Conservation (phyloP, 208 protist genomes). For the Acanthamoeba lenticulata region DNA sequence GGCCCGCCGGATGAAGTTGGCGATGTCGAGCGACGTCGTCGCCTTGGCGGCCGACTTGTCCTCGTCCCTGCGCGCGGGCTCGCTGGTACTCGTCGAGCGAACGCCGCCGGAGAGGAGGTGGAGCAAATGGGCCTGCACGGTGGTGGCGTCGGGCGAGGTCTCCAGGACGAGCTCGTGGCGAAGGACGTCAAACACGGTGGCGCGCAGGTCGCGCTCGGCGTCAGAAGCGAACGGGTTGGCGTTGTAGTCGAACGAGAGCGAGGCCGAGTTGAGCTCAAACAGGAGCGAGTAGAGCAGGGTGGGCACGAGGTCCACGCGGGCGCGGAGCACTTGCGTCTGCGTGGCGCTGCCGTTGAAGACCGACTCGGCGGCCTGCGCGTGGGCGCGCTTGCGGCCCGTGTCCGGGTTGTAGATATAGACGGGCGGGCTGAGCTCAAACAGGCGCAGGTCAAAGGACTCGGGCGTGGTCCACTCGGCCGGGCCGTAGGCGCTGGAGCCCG, state of each 20-base stretch:
- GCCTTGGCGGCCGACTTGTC: background rate
- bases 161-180: background rate
- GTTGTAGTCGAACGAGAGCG: no score
- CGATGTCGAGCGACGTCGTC: background rate
- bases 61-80: background rate
- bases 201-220: background rate
- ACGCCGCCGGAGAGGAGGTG: background rate
- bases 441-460: background rate
- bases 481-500: background rate
- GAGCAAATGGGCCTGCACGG: background rate
- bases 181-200: background rate
- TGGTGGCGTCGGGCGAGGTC: background rate
- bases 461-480: background rate
- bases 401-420: background rate
- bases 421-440: background rate
- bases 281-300: constrained; percentile 19
- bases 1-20: no score
- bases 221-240: background rate
- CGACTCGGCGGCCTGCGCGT: background rate
- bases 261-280: background rate
- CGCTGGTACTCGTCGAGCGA: background rate
- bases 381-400: background rate
- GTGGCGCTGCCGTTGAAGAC: background rate
- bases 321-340: background rate
- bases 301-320: background rate